A percentile compares a stretch with the other conserved stretches of the same genome.
Conservation (phyloP, 176 grass and related monocot species). For the Paspalum vaginatum region DNA sequence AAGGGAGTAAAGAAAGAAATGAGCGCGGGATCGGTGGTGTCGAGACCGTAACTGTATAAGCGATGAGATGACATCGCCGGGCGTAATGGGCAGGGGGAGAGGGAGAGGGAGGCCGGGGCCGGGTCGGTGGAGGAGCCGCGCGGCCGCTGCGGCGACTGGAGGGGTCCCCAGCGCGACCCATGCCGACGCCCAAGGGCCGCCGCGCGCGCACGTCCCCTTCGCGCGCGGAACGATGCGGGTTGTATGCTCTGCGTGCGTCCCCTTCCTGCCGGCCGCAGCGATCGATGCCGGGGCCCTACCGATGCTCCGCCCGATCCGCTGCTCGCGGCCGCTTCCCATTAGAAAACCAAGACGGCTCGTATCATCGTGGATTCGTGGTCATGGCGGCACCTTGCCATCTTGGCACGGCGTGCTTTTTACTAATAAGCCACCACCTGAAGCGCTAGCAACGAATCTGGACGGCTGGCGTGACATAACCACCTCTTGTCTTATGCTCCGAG, state of each 20-base stretch:
- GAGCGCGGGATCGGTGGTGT: not conserved
- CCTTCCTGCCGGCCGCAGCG: not conserved
- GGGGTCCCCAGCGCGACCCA: conserved; percentile 42
- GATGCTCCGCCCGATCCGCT: not conserved
- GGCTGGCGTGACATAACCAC: too few relatives aligned
- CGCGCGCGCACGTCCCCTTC: conserved; percentile 17
- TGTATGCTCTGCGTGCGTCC: not conserved
- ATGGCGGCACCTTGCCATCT: not conserved
- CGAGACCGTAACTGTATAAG: not conserved
- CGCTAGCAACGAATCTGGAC: not conserved
- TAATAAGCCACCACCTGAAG: not conserved
- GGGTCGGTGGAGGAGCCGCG: not conserved
- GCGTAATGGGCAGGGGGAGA: not conserved
- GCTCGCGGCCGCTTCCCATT: conserved; percentile 12
- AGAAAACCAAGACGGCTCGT: conserved; percentile 9
- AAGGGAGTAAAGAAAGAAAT: not conserved
- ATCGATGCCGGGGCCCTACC: not conserved
- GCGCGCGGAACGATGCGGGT: not conserved
- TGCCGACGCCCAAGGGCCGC: conserved; percentile 43
- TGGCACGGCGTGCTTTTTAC: conserved; percentile 4
- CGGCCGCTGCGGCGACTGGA: conserved; percentile 34
- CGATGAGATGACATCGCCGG: not conserved
- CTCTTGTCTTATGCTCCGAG: not conserved
- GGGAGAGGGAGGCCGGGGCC: not conserved
- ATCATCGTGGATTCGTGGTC: too few relatives aligned